Conservation (phyloP, 2,329 filamentous ascomycete species). For the Cercospora sesami region DNA sequence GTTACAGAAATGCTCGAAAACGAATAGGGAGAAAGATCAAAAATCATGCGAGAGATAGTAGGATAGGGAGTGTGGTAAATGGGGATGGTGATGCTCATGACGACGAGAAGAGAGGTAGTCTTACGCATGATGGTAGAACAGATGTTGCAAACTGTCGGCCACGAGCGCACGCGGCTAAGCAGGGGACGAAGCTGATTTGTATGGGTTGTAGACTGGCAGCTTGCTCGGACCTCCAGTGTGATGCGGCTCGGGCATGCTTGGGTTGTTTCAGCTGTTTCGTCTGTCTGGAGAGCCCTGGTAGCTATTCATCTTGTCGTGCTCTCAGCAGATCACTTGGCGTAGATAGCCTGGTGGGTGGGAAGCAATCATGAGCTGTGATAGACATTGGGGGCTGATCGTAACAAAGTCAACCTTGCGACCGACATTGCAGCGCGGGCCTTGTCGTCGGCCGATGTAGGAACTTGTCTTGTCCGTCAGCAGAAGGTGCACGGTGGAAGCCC, state of each 20-base stretch:
- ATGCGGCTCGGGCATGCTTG: background rate
- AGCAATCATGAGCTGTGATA: background rate
- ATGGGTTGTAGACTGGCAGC: background rate
- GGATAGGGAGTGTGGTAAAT: background rate
- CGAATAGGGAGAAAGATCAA: background rate
- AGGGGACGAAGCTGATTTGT: background rate
- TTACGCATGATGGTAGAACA: background rate
- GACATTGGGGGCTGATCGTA: background rate
- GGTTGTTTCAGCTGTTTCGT: background rate
- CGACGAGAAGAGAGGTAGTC: background rate
- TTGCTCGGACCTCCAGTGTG: background rate
- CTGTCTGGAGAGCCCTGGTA: background rate
- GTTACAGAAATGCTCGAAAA: background rate
- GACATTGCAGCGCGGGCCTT: constrained; percentile 7
- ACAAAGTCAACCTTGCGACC: background rate
- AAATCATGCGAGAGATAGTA: background rate
- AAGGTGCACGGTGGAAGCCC: background rate
- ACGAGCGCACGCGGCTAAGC: background rate
- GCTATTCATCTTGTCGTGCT: background rate
- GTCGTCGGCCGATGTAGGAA: background rate
- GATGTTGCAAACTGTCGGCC: background rate
- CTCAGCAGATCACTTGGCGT: background rate
- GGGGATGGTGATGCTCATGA: background rate
- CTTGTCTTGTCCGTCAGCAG: background rate
- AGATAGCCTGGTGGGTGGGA: background rate